Evolutionary conservation across 495 filamentous ascomycete species (phyloP).

Genomic region (Aspergillus taichungensis): DNA sequence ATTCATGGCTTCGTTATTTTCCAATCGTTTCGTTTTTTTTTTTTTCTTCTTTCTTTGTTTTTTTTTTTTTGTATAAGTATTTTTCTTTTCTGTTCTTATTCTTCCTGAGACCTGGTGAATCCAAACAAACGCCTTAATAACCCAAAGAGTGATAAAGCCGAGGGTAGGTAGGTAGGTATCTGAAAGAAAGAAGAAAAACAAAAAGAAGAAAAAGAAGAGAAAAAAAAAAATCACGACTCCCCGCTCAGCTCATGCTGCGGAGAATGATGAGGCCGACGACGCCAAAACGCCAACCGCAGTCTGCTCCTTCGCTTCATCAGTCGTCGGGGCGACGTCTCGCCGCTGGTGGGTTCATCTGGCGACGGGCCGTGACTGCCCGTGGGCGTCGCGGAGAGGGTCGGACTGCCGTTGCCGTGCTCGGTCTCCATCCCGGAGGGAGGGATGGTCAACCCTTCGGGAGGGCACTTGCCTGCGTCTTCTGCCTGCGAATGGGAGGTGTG

Average conservation of each 20-base stretch:
- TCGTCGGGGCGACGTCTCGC: constrained; percentile 11
- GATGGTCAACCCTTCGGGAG: not conserved
- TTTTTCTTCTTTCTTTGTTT: too few species aligned
- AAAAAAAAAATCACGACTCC: constrained; percentile 21
- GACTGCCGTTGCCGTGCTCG: constrained; percentile 17
- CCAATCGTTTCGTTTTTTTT: too few species aligned
- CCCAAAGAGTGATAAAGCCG: constrained; percentile 1
- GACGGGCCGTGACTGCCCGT: constrained; percentile 17
- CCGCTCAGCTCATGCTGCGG: constrained; percentile 30
- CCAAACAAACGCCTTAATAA: not conserved
- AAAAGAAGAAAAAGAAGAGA: constrained; percentile 2
- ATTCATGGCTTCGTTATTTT: too few species aligned
- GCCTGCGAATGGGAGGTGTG: constrained; percentile 14
- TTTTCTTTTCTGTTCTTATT: too few species aligned
- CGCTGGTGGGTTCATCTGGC: constrained; percentile 14
- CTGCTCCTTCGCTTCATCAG: constrained; percentile 35
- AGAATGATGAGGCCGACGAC: constrained; percentile 25
- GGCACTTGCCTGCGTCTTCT: constrained; percentile 21
- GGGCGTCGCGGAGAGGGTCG: constrained; percentile 22
- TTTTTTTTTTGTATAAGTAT: too few species aligned
- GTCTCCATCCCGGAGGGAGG: constrained; percentile 12
- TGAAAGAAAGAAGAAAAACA: not conserved
- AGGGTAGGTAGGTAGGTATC: not conserved
- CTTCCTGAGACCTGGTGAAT: too few species aligned
- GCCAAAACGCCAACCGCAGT: constrained; percentile 40